phyloP scores from a whole-genome alignment of 345 rosid species.

The Eucalyptus coolabah region DNA sequence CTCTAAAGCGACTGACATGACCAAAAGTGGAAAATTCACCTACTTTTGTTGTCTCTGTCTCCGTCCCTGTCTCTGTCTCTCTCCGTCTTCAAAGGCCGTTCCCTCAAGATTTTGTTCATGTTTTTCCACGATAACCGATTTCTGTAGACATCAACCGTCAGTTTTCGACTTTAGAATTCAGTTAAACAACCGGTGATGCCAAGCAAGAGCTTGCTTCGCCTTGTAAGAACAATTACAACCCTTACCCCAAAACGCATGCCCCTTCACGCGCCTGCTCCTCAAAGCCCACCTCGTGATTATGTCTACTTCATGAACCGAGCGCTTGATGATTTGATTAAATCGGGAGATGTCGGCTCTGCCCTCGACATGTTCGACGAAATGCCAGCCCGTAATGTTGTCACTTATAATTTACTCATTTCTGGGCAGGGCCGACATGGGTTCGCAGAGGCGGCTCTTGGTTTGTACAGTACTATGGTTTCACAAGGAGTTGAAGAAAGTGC shows the following conservation, averaged over 20 bases:
- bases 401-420: conserved; percentile 59
- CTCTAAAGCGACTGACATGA: not conserved
- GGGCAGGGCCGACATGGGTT: conserved; percentile 33
- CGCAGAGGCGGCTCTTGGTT: conserved; percentile 14
- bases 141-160: not conserved
- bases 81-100: not conserved
- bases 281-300: not conserved
- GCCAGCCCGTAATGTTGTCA: conserved; percentile 40
- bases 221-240: conserved; percentile 15
- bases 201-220: conserved; percentile 4
- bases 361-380: conserved; percentile 41
- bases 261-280: not conserved
- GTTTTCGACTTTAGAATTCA: not conserved
- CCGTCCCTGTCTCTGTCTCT: not conserved
- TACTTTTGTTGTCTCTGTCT: not conserved
- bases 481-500: conserved; percentile 49
- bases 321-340: conserved; percentile 24
- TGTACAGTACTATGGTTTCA: conserved; percentile 43
- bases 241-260: conserved; percentile 2
- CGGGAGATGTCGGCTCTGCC: conserved; percentile 29
- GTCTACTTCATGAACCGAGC: conserved; percentile 26
- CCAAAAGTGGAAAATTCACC: not conserved
- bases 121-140: not conserved
- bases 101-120: not conserved
- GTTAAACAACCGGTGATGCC: conserved; percentile 7